Evolutionary conservation across 2,329 filamentous ascomycete species (phyloP).

Genomic region (Stemphylium beticola): DNA sequence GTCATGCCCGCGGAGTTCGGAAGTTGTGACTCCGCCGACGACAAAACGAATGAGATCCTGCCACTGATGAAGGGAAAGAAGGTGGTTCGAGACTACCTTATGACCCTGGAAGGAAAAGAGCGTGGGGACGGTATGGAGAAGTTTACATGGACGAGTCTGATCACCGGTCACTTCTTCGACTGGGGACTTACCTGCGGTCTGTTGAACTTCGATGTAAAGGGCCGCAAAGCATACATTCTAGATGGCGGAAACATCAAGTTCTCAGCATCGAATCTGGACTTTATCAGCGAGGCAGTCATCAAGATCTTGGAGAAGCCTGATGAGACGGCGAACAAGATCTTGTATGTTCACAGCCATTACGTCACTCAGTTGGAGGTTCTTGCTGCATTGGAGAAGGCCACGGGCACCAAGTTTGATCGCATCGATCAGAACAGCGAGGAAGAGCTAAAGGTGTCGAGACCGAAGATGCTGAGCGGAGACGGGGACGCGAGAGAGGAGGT

Average conservation of each 20-base stretch:
- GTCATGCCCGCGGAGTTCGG: conserved; percentile 69
- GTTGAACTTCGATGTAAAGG: conserved; percentile 60
- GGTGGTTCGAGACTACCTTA: conserved; percentile 48
- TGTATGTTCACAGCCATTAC: conserved; percentile 64
- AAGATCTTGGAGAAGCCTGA: conserved; percentile 53
- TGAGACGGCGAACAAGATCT: conserved; percentile 63
- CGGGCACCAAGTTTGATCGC: conserved; percentile 59
- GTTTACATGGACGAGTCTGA: conserved; percentile 67
- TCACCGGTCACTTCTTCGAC: conserved; percentile 68
- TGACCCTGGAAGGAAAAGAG: conserved; percentile 56
- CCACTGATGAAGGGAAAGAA: conserved; percentile 62
- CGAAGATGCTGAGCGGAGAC: conserved; percentile 45
- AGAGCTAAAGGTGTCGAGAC: conserved; percentile 29
- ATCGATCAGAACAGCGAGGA: conserved; percentile 48
- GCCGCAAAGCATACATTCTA: conserved; percentile 60
- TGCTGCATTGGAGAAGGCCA: conserved; percentile 60
- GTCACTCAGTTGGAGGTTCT: conserved; percentile 66
- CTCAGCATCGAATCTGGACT: conserved; percentile 59
- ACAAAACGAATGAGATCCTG: conserved; percentile 51
- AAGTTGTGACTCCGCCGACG: conserved; percentile 52
- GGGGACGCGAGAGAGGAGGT: conserved; percentile 40
- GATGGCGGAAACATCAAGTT: conserved; percentile 64
- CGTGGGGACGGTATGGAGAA: conserved; percentile 36
- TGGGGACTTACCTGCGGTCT: conserved; percentile 59
- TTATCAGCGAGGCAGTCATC: conserved; percentile 62